These are phyloP conservation scores for Acanthamoeba quina DNA, from an alignment of 208 protist genomes.

Conservation along the genomic window DNA sequence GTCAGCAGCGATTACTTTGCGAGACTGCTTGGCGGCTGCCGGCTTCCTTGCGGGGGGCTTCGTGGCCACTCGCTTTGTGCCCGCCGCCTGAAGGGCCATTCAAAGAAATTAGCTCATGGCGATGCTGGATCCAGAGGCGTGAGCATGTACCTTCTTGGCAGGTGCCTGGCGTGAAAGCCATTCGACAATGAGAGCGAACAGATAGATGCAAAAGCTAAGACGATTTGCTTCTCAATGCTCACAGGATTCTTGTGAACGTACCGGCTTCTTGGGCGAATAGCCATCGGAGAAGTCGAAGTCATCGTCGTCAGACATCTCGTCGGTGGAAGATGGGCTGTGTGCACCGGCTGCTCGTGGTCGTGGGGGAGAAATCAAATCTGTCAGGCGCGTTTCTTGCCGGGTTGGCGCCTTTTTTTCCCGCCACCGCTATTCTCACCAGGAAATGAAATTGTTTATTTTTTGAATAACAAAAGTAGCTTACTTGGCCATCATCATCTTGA, in stretches of 20 bases:
- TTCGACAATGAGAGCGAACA: neutral
- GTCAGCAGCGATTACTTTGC: neutral
- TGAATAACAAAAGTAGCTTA: slow-evolving; percentile 84
- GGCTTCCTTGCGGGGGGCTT: neutral
- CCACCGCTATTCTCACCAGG: too few relatives aligned
- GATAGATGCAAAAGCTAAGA: neutral
- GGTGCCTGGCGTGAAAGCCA: too few relatives aligned
- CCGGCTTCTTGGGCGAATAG: neutral
- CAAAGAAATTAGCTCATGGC: neutral
- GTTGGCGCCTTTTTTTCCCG: neutral
- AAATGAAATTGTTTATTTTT: too few relatives aligned
- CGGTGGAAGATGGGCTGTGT: too few relatives aligned
- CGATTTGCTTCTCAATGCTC: too few relatives aligned
- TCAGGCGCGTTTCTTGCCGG: neutral
- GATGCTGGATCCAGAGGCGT: neutral
- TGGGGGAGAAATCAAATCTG: neutral
- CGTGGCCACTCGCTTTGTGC: neutral
- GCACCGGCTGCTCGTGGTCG: too few relatives aligned
- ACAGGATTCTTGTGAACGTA: neutral
- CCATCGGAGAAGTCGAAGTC: slow-evolving; percentile 28
- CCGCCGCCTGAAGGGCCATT: neutral
- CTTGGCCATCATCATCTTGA: slow-evolving; percentile 90
- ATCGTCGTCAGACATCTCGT: slow-evolving; percentile 24
- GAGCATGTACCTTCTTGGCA: neutral
- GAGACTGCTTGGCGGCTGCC: neutral